A percentile compares a stretch with the other conserved stretches of the same genome.
phyloP scores from a whole-genome alignment of 495 filamentous ascomycete genomes.

The Penicillium nucicola region DNA sequence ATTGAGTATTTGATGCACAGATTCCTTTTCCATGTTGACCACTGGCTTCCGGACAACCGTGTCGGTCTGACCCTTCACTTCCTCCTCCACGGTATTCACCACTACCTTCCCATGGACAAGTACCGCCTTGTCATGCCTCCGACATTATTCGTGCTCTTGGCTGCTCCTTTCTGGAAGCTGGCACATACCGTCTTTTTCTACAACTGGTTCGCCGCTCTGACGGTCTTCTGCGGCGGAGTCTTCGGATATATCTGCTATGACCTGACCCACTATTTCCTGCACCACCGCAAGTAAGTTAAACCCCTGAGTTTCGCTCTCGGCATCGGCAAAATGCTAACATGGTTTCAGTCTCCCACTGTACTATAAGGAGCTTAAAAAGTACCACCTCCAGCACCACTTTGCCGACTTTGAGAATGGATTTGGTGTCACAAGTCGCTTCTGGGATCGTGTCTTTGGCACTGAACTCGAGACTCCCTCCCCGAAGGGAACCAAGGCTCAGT shows the following conservation, averaged over 20 bases:
- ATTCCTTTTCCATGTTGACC: slow-evolving; percentile 90
- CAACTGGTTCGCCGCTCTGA: slow-evolving; percentile 75
- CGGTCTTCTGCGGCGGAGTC: slow-evolving; percentile 83
- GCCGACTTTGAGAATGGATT: slow-evolving; percentile 97
- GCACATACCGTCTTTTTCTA: slow-evolving; percentile 81
- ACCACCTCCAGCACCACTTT: slow-evolving; percentile 95
- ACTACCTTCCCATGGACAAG: slow-evolving; percentile 98
- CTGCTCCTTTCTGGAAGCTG: slow-evolving; percentile 89
- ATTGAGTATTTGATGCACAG: slow-evolving; percentile 90
- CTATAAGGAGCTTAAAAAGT: slow-evolving; percentile 90
- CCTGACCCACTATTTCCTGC: slow-evolving; percentile 98
- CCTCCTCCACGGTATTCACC: slow-evolving; percentile 93
- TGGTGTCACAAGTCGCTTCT: slow-evolving; percentile 96
- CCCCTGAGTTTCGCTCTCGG: too few species aligned
- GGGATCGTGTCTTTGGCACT: slow-evolving; percentile 91
- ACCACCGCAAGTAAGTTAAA: slow-evolving; percentile 77
- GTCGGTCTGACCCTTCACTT: slow-evolving; percentile 89
- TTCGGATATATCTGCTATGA: slow-evolving; percentile 98
- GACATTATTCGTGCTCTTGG: slow-evolving; percentile 78
- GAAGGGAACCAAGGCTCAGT: slow-evolving; percentile 56
- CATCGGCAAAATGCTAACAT: slow-evolving; percentile 10
- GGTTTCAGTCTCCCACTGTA: slow-evolving; percentile 67
- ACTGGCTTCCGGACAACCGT: slow-evolving; percentile 87
- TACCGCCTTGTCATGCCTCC: slow-evolving; percentile 98
- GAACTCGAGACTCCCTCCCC: slow-evolving; percentile 55